phyloP scores from a whole-genome alignment of 2,329 filamentous ascomycete genomes.

The Alternaria sp. region DNA sequence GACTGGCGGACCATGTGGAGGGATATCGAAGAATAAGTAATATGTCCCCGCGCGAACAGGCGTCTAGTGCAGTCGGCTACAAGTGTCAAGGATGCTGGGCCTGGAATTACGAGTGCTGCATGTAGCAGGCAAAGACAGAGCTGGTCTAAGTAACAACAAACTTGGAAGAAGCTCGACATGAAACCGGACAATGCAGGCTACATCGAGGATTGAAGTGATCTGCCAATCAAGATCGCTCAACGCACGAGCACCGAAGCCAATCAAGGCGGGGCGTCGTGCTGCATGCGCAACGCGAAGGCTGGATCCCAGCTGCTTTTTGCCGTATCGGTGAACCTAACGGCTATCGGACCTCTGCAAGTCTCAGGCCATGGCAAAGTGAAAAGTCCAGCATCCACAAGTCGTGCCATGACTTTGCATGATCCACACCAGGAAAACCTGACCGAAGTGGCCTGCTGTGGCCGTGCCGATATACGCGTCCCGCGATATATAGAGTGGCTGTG shows the following conservation, averaged over 20 bases:
- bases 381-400: conserved; percentile 10
- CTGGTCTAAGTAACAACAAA: conserved; percentile 42
- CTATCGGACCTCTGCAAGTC: conserved; percentile 29
- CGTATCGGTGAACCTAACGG: conserved; percentile 33
- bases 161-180: conserved; percentile 45
- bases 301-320: conserved; percentile 39
- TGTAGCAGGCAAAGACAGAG: conserved; percentile 28
- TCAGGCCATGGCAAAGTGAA: conserved; percentile 16
- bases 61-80: conserved; percentile 24
- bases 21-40: conserved; percentile 24
- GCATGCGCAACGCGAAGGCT: conserved; percentile 33
- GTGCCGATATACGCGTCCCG: conserved; percentile 12
- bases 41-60: conserved; percentile 23
- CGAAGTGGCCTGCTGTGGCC: conserved; percentile 1
- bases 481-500: conserved; percentile 1
- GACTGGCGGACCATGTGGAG: conserved; percentile 14
- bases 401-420: conserved; percentile 18
- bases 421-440: conserved; percentile 5
- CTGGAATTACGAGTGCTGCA: conserved; percentile 31
- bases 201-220: conserved; percentile 27
- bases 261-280: conserved; percentile 23
- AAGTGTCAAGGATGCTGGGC: conserved; percentile 22
- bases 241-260: conserved; percentile 30
- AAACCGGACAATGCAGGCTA: conserved; percentile 36
- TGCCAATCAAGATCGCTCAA: conserved; percentile 38